phyloP scores from a whole-genome alignment of 1,284 basidiomycete species.

The Heterobasidion parviporum region DNA sequence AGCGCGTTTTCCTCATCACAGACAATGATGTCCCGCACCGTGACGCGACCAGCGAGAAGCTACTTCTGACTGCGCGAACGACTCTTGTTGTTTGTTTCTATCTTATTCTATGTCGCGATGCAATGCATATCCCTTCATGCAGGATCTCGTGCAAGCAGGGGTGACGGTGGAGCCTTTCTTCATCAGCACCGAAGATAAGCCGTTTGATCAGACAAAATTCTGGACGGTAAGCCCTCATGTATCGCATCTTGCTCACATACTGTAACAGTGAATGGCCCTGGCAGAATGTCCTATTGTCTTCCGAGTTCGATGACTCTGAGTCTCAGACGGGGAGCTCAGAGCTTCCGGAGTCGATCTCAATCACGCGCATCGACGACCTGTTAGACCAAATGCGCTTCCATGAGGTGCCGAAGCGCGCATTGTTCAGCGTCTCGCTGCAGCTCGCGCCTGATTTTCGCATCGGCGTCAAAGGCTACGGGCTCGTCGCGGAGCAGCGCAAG shows the following conservation, averaged over 20 bases:
- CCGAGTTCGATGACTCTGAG: conserved; percentile 30
- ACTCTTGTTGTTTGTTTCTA: conserved; percentile 48
- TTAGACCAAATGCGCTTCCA: conserved; percentile 76
- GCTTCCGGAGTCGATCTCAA: conserved; percentile 61
- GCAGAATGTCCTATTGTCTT: conserved; percentile 57
- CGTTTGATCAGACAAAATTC: conserved; percentile 74
- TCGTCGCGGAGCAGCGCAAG: conserved; percentile 82
- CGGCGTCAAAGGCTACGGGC: conserved; percentile 84
- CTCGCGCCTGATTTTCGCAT: conserved; percentile 80
- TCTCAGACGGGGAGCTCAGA: conserved; percentile 38
- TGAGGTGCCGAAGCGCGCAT: conserved; percentile 83
- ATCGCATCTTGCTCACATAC: not conserved
- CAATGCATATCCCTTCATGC: conserved; percentile 8
- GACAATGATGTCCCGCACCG: conserved; percentile 73
- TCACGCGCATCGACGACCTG: conserved; percentile 71
- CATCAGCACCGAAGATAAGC: conserved; percentile 63
- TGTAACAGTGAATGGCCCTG: not conserved
- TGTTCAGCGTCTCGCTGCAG: conserved; percentile 78
- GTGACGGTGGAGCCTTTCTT: conserved; percentile 89
- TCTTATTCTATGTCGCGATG: conserved; percentile 1
- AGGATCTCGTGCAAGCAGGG: conserved; percentile 82
- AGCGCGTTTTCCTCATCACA: conserved; percentile 90
- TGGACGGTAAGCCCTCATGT: conserved; percentile 60
- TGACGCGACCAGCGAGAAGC: conserved; percentile 38
- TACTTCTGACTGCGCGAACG: conserved; percentile 59